A percentile compares a stretch with the other conserved stretches of the same genome.
phyloP scores from a whole-genome alignment of 192 early-diverging fungal species.

The Backusella parvicylindrica region DNA sequence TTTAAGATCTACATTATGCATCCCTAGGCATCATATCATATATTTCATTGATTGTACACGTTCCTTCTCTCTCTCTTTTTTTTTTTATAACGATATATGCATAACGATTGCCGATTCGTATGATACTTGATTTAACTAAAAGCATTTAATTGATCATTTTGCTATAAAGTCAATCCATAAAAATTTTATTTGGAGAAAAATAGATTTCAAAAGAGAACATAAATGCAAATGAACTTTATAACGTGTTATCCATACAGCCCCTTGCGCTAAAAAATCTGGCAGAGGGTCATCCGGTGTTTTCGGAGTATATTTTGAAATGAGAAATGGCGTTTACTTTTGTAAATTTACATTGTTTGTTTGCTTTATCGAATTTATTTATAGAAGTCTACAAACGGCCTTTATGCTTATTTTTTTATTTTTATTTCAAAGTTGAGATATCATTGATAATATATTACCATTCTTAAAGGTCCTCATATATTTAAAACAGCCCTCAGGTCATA shows the following conservation, averaged over 20 bases:
- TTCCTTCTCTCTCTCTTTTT: neutral
- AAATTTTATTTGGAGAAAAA: neutral
- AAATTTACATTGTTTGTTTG: neutral
- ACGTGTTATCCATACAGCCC: neutral
- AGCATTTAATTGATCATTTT: neutral
- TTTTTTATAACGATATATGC: neutral
- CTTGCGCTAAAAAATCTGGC: neutral
- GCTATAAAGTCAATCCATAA: neutral
- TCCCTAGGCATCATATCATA: neutral
- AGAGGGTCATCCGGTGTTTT: neutral
- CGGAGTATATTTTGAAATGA: neutral
- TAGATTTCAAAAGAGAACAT: neutral
- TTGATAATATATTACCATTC: neutral
- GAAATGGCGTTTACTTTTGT: neutral
- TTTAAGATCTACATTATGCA: neutral
- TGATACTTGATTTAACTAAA: neutral
- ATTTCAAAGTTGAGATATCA: neutral
- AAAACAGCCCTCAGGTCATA: no score
- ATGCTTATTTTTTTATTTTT: neutral
- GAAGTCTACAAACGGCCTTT: neutral
- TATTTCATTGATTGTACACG: neutral
- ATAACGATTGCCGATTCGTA: neutral
- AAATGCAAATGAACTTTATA: neutral
- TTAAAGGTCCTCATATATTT: no score
- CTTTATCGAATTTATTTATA: slow-evolving; percentile 4